Evolutionary conservation across 345 rosid genomes (phyloP).

Genomic region (Moringa oleifera): DNA sequence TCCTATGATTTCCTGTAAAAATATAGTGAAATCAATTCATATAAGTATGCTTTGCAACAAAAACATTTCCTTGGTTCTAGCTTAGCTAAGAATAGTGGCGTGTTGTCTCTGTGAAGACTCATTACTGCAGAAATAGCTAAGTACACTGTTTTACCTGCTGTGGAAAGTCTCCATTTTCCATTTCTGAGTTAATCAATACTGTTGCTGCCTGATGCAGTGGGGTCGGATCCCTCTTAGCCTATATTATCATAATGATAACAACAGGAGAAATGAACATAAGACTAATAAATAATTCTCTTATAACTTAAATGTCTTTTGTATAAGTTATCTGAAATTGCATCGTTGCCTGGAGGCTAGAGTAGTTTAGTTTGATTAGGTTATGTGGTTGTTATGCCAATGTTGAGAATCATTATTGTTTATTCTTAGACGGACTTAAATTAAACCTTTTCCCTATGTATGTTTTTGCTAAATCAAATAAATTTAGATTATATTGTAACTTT

Average conservation of each 20-base stretch:
- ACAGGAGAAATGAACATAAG: not conserved
- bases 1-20: constrained; percentile 53
- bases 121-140: not conserved
- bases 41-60: not conserved
- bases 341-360: too few relatives aligned
- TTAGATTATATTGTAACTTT: too few relatives aligned
- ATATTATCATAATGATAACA: not conserved
- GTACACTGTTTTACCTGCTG: constrained; percentile 38
- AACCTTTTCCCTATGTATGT: too few relatives aligned
- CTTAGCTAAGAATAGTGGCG: too few relatives aligned
- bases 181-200: constrained; percentile 40
- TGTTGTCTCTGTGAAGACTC: not conserved
- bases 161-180: constrained; percentile 69
- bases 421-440: too few relatives aligned
- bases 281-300: not conserved
- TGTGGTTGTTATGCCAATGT: too few relatives aligned
- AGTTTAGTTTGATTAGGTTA: too few relatives aligned
- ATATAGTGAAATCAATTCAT: not conserved
- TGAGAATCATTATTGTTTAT: too few relatives aligned
- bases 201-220: constrained; percentile 60
- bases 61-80: not conserved
- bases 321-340: too few relatives aligned
- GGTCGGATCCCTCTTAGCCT: constrained; percentile 44
- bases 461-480: too few relatives aligned
- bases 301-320: not conserved